phyloP scores from a whole-genome alignment of 2,329 filamentous ascomycete species.

The Stachybotrys chlorohalonatus region DNA sequence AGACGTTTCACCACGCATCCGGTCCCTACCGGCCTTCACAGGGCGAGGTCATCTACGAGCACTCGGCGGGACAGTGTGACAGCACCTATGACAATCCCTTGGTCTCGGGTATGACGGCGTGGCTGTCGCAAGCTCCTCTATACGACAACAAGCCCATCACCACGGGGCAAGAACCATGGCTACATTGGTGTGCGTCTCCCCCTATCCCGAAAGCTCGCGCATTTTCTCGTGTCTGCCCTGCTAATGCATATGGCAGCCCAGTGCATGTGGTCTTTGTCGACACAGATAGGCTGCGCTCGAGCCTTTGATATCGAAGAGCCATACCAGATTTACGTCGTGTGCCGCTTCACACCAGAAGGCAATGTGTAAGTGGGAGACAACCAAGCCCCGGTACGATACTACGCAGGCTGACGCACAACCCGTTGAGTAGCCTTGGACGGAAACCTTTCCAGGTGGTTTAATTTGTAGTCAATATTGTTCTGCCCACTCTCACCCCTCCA shows the following conservation, averaged over 20 bases:
- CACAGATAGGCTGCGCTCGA: conserved; percentile 22
- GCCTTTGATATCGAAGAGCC: conserved; percentile 20
- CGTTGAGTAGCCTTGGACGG: conserved; percentile 15
- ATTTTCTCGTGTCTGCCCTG: not conserved
- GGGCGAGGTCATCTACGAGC: conserved; percentile 24
- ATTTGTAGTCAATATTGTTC: no score
- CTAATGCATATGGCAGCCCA: conserved; percentile 15
- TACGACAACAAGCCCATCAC: conserved; percentile 20
- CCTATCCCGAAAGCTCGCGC: conserved; percentile 3
- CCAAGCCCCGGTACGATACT: not conserved
- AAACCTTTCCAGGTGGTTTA: conserved; percentile 12
- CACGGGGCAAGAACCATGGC: conserved; percentile 22
- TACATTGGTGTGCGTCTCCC: conserved; percentile 24
- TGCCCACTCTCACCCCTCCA: no score
- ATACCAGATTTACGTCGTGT: conserved; percentile 23
- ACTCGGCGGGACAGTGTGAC: conserved; percentile 19
- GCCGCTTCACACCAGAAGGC: conserved; percentile 23
- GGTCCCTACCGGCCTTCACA: conserved; percentile 20
- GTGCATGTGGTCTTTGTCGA: conserved; percentile 24
- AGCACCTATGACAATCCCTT: conserved; percentile 17
- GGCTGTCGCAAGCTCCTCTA: conserved; percentile 19
- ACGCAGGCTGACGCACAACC: not conserved
- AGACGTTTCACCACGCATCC: conserved; percentile 21
- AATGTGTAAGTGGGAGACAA: conserved; percentile 20
- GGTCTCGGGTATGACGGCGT: conserved; percentile 17